Evolutionary conservation across 2,329 filamentous ascomycete genomes (phyloP), one percentile per base, ranked within the genome.

Genomic region (Keithomyces neogunnii): DNA sequence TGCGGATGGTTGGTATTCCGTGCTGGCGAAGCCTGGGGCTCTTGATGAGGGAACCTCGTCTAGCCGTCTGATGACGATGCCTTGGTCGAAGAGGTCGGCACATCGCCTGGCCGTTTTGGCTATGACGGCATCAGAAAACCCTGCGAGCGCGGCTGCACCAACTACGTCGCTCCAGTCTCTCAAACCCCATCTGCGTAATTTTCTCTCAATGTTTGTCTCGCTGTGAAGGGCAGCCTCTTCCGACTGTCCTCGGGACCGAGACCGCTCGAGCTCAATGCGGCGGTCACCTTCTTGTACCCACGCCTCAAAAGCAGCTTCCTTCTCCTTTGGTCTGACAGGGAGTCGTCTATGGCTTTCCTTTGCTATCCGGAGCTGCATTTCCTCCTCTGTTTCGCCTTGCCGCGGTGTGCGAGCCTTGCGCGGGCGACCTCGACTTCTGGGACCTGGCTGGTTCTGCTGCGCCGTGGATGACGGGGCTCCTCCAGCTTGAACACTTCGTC

Each of bases 111-210:
- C 79, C 0, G 89, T 80, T 32, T 88, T 80, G 49, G 82, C 78
- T 10, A 96, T 68, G 1, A 83, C 85, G 1, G 71, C 66, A 0
- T 74, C 66, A 1, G 86, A 72, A 67, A 90, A 91, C 0, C 87
- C 89, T 2, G 80, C 80, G 47, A 95, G 69, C 0, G 88, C 78
- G 3, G 92, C 92, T 1, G 89, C 76, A 0, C 88, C 88, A 31
- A 96, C 69, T 1, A 96, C 79, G 57, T 95, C 88, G 57, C 83
- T 86, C 92, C 92, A 97, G 69, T 95, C 87, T 28, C 87, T 78
- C 10, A 82, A 70, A 11, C 66, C 73, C 63, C 65, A 74, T 44
- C 64, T 60, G 2, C 59, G 56, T 3, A 66, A 59, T 50, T 59
- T 66, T n/a, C 54, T 57, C 11, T 62, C 60, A 10, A 46, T 45